Base-by-base conservation (phyloP, 441 rosid species). In the Populus tomentosa region DNA sequence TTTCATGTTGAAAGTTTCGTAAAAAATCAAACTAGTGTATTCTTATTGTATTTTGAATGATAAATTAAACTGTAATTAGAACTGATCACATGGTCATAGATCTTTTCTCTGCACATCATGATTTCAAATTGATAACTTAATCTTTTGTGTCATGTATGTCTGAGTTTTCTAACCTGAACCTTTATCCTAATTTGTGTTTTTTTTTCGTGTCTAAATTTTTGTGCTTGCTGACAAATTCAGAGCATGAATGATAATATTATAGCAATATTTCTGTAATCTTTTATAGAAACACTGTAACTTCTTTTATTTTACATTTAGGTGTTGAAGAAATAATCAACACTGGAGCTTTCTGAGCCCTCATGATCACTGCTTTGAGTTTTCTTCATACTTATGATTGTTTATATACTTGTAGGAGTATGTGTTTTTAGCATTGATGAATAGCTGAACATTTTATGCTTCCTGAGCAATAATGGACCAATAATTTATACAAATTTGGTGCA, bases 401-500 rank as follows among this genome's bases (percentile, higher is more conserved):
- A 46, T 61, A 28, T 67, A 68, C 16, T 78, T 68, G 59, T 72
- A 11, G 46, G 32, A 36, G 67, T 32, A 53, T n/a, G 53, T 70
- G 69, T 36, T 16, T 69, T 56, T 62, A 40, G 36, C 24, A 33
- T 30, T 69, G 14, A 23, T 69, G 28, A 28, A 23, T 65, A 24
- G 69, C 36, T 65, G 30, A 24, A 21, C 18, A 23, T 23, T 65
- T 14, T 65, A 65, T 24, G 35, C 3, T 78, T 73, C 56, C 40
- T 79, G 71, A 70, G 73, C 35, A 78, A 42, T 38, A 73, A 73
- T 79, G 66, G 62, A 28, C 75, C 56, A 67, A 78, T 80, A 71
- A 65, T 76, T 76, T 72, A 36, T 73, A 71, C 71, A 23, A 69
- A 84, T 46, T 69, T 70, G 69, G 66, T 87, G 89, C 90, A 97